Evolutionary conservation across 176 grass and related monocot species (phyloP), one percentile per base, ranked within the genome.

Genomic region (Paspalum vaginatum): DNA sequence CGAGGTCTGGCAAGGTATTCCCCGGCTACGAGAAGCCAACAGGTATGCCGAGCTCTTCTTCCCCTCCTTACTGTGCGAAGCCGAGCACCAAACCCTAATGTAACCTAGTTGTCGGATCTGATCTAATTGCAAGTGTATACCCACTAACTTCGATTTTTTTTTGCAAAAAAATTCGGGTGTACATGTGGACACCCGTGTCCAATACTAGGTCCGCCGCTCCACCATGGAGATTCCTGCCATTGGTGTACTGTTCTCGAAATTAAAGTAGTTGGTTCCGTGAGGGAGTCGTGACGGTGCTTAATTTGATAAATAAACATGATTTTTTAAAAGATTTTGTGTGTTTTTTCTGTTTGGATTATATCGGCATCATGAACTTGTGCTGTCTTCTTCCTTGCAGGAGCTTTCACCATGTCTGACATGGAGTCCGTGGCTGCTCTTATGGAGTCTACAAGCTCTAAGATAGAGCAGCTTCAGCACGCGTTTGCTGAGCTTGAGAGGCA

Each of bases 401-500:
- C 61, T 74, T 79, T 53, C 50, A 10, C 56, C 60, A 86, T 97
- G 87, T 85, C 82, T 9, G 87, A 92, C 57, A 76, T 79, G 32
- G 83, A 86, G 21, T 94, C 87, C 7, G 83, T 97, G 71, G 76
- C 83, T 8, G 84, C 85, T 50, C 91, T 97, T n/a, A 92, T 97
- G 67, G 91, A 97, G 67, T 94, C 89, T 1, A 97, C 94, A 21
- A 92, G 89, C 58, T 86, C 83, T 8, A 97, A 97, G 81, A 85
- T 97, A 81, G 83, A 90, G 55, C 94, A 94, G 75, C 89, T 97
- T 53, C 91, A 97, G 79, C 64, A 51, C 5, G 91, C 94, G 17
- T 94, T 97, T 81, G 68, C 91, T n/a, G 91, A 92, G 52, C 89
- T 97, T n/a, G 87, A 97, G 69, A 92, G 89, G 63, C 87, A 88